Percentiles rank a stretch among this genome's conserved stretches.
phyloP scores from a whole-genome alignment of 139 green algal species.

The Coelastrella sp. region DNA sequence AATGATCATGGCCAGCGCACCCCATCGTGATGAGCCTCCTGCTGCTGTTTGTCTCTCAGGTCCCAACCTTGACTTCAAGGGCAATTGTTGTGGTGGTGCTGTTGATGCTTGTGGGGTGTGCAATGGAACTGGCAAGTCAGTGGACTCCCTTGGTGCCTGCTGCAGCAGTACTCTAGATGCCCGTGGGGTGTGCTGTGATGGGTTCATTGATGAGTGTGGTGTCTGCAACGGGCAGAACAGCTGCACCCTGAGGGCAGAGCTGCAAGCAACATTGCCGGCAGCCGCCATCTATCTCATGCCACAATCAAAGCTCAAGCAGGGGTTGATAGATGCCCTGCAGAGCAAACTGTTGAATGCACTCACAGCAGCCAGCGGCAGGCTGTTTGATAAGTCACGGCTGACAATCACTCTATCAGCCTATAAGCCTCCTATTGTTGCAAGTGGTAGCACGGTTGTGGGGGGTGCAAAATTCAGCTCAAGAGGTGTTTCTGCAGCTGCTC shows the following conservation, averaged over 20 bases:
- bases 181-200: conserved; percentile 37
- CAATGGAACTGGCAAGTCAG: conserved; percentile 31
- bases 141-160: conserved; percentile 45
- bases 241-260: neutral
- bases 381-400: conserved; percentile 5
- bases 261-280: neutral
- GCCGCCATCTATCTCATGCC: conserved; percentile 24
- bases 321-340: conserved; percentile 24
- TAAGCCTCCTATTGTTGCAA: neutral
- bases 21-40: neutral
- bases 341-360: neutral
- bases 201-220: conserved; percentile 50
- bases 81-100: conserved; percentile 29
- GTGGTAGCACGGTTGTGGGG: neutral
- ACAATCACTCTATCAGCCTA: conserved; percentile 17
- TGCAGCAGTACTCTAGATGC: conserved; percentile 43
- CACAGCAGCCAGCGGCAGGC: neutral
- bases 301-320: conserved; percentile 12
- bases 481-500: neutral
- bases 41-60: neutral
- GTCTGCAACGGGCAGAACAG: conserved; percentile 45
- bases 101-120: conserved; percentile 49
- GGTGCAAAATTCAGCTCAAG: neutral
- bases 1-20: too few species aligned
- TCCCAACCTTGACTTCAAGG: conserved; percentile 15